Evolutionary conservation across 768 basidiomycete species (phyloP).

Genomic region (Leucosporidium creatinivorum): DNA sequence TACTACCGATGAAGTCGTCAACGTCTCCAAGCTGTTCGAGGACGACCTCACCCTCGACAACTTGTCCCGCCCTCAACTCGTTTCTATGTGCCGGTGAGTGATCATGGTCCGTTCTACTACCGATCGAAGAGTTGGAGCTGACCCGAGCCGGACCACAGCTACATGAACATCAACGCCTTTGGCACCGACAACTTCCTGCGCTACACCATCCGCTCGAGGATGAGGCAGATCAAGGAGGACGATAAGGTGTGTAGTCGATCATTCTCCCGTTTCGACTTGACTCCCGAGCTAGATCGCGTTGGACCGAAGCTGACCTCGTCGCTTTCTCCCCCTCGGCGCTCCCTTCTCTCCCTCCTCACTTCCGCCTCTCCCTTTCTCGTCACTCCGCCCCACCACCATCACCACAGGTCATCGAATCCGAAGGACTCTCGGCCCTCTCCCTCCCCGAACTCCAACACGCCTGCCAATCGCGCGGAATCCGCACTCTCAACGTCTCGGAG

Average conservation of each 20-base stretch:
- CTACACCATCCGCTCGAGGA: conserved; percentile 73
- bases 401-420: conserved; percentile 67
- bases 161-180: conserved; percentile 97
- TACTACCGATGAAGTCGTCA: conserved; percentile 77
- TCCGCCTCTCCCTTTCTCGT: no score
- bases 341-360: background rate
- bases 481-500: conserved; percentile 73
- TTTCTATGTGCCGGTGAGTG: conserved; percentile 71
- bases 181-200: conserved; percentile 98
- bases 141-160: conserved; percentile 40
- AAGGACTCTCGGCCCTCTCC: conserved; percentile 87
- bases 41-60: conserved; percentile 98
- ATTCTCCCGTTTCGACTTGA: no score
- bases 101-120: accelerated
- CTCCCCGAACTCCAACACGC: conserved; percentile 84
- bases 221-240: conserved; percentile 76
- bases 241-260: conserved; percentile 51
- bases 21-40: conserved; percentile 92
- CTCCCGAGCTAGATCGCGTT: no score
- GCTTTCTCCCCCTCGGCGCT: background rate
- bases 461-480: conserved; percentile 87
- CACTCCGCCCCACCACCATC: background rate
- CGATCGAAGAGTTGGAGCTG: background rate
- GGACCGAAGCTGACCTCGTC: background rate
- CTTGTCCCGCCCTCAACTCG: conserved; percentile 92